Percentiles rank a stretch among this genome's conserved stretches.
Evolutionary conservation across 768 basidiomycete species (phyloP).

Genomic region (Pisolithus tinctorius): DNA sequence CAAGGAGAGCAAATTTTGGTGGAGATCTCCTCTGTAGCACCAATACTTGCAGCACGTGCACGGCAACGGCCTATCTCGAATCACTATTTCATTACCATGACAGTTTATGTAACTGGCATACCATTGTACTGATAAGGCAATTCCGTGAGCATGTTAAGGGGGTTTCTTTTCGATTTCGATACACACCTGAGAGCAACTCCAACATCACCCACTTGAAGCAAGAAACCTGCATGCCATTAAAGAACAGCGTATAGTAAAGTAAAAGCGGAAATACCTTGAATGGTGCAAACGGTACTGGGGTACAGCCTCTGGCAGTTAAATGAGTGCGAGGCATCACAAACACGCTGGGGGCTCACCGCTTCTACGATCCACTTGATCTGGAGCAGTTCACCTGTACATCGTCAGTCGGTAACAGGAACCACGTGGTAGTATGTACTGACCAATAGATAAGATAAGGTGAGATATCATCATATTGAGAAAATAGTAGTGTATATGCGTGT

Average conservation of each 20-base stretch:
- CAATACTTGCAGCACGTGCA: conserved; percentile 1
- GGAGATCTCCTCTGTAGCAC: conserved; percentile 10
- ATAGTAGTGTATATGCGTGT: too few species aligned
- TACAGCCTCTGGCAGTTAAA: conserved; percentile 19
- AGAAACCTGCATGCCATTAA: conserved; percentile 18
- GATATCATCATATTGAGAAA: conserved; percentile 19
- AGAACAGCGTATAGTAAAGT: neutral
- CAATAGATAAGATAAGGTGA: conserved; percentile 29
- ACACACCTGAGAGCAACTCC: conserved; percentile 33
- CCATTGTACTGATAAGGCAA: neutral
- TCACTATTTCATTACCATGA: neutral
- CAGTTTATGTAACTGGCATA: neutral
- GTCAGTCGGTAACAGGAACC: neutral
- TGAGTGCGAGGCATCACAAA: neutral
- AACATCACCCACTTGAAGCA: conserved; percentile 35
- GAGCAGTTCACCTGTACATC: neutral
- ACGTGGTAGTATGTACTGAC: conserved; percentile 9
- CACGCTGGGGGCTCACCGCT: too few species aligned
- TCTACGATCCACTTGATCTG: too few species aligned
- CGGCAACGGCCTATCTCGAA: conserved; percentile 26
- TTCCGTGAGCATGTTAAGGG: conserved; percentile 1
- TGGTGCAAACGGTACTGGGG: conserved; percentile 25
- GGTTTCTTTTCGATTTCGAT: neutral
- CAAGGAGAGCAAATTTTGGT: conserved; percentile 24
- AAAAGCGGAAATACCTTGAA: conserved; percentile 25